Percentiles rank a stretch among this genome's conserved stretches.
These are phyloP conservation scores for Phytophthora boehmeriae DNA, from an alignment of 352 stramenopile genomes.

Conservation along the genomic window DNA sequence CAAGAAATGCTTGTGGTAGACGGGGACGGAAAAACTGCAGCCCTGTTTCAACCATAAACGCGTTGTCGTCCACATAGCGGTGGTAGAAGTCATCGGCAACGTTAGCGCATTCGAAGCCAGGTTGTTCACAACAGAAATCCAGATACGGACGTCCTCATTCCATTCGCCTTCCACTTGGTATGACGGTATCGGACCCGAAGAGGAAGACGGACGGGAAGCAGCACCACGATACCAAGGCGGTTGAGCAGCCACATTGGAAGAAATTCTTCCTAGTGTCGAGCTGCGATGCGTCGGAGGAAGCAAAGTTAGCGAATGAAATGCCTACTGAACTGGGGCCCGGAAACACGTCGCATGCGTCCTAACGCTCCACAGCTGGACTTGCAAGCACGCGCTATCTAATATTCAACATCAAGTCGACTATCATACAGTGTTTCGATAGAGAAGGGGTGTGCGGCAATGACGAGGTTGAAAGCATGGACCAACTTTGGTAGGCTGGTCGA, in stretches of 20 bases:
- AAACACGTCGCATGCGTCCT: constrained; percentile 39
- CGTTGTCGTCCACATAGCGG: constrained; percentile 87
- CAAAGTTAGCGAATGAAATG: constrained; percentile 31
- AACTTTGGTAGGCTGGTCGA: constrained; percentile 47
- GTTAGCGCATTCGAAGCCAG: constrained; percentile 79
- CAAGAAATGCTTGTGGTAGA: too few species aligned
- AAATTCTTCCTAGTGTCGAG: too few species aligned
- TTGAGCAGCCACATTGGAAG: constrained; percentile 15
- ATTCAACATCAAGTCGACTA: too few species aligned
- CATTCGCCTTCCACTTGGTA: constrained; percentile 92
- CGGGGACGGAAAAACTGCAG: constrained; percentile 89
- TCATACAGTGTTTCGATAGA: constrained; percentile 28
- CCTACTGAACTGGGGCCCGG: constrained; percentile 80
- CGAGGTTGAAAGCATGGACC: constrained; percentile 23
- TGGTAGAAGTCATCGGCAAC: constrained; percentile 94
- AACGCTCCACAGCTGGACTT: constrained; percentile 89
- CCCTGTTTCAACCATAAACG: too few species aligned
- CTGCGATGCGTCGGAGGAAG: too few species aligned
- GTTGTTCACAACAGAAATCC: constrained; percentile 75
- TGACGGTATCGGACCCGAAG: constrained; percentile 80
- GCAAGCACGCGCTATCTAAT: constrained; percentile 43
- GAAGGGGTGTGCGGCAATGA: constrained; percentile 40
- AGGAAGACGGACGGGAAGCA: constrained; percentile 65
- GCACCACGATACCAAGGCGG: constrained; percentile 10
- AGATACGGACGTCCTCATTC: constrained; percentile 86